phyloP scores from a whole-genome alignment of 352 stramenopile genomes.

The Globisporangium canariense region DNA sequence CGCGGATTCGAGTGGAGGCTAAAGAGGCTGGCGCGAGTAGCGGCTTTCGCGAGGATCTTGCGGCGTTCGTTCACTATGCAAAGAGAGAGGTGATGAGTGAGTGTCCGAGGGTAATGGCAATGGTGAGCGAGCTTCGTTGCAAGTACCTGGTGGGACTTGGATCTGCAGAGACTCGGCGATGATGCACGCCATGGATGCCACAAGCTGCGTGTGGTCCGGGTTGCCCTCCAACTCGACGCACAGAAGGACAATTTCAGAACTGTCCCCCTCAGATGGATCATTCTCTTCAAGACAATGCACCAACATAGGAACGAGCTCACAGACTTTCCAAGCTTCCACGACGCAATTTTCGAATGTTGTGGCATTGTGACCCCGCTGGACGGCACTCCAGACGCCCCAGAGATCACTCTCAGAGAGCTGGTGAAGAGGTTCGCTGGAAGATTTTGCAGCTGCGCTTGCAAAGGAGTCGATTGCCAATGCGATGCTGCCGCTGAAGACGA shows the following conservation, averaged over 20 bases:
- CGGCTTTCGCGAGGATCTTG: not conserved
- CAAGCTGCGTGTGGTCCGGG: conserved; percentile 23
- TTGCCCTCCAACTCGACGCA: conserved; percentile 15
- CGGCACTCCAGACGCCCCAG: conserved; percentile 19
- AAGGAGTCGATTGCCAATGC: conserved; percentile 8
- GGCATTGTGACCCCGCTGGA: conserved; percentile 18
- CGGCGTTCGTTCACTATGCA: conserved; percentile 7
- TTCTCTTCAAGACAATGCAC: not conserved
- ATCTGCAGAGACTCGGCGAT: conserved; percentile 27
- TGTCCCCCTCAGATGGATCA: not conserved
- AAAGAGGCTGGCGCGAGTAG: conserved; percentile 9
- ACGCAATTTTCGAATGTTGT: conserved; percentile 16
- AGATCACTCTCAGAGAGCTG: not conserved
- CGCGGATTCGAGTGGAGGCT: conserved; percentile 22
- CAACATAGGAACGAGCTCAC: conserved; percentile 18
- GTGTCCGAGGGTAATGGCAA: not conserved
- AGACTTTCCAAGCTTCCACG: conserved; percentile 21
- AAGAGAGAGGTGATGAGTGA: not conserved
- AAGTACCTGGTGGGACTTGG: conserved; percentile 25
- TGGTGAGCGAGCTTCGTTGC: not conserved
- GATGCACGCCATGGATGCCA: conserved; percentile 29
- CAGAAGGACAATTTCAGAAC: conserved; percentile 8
- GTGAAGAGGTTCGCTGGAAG: not conserved
- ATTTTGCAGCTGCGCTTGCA: not conserved
- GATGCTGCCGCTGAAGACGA: conserved; percentile 11